Percentiles rank a stretch among this genome's conserved stretches.
These are phyloP conservation scores for Thecaphora frezii DNA, from an alignment of 1,284 basidiomycete genomes.

Conservation along the genomic window DNA sequence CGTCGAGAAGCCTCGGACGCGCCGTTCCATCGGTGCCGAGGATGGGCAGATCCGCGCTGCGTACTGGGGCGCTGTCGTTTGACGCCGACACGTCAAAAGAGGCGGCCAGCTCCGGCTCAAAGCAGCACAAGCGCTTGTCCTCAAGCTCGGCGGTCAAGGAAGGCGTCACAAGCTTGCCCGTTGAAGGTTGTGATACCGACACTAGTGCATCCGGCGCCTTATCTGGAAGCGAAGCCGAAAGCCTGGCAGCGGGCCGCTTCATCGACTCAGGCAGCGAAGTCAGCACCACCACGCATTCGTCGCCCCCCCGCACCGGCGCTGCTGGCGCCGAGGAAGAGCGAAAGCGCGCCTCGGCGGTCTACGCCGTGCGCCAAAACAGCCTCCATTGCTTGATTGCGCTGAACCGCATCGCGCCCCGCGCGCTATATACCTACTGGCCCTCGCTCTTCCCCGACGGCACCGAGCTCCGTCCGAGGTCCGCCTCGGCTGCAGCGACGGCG, in stretches of 20 bases:
- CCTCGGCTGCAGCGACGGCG: background rate
- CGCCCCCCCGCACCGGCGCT: background rate
- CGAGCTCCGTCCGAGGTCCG: background rate
- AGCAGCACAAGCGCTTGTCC: too few species aligned
- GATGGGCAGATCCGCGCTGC: too few species aligned
- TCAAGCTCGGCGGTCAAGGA: too few species aligned
- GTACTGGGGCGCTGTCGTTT: too few species aligned
- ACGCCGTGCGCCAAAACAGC: conserved; percentile 22
- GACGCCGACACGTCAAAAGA: too few species aligned
- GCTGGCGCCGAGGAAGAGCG: conserved; percentile 10
- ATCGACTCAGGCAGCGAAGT: background rate
- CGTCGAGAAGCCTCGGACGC: too few species aligned
- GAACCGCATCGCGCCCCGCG: conserved; percentile 11
- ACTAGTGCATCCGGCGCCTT: background rate
- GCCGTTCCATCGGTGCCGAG: too few species aligned
- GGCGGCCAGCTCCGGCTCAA: too few species aligned
- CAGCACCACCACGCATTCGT: background rate
- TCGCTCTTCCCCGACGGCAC: conserved; percentile 14
- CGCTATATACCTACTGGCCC: conserved; percentile 13
- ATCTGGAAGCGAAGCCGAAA: background rate
- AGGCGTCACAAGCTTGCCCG: background rate
- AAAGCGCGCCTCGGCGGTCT: conserved; percentile 10
- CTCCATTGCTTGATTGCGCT: conserved; percentile 21
- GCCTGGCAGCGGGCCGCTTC: too few species aligned
- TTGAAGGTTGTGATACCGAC: background rate